Percentiles rank a stretch among this genome's conserved stretches.
These are phyloP conservation scores for Aureobasidium musti DNA, from an alignment of 2,329 filamentous ascomycete species.

Conservation along the genomic window DNA sequence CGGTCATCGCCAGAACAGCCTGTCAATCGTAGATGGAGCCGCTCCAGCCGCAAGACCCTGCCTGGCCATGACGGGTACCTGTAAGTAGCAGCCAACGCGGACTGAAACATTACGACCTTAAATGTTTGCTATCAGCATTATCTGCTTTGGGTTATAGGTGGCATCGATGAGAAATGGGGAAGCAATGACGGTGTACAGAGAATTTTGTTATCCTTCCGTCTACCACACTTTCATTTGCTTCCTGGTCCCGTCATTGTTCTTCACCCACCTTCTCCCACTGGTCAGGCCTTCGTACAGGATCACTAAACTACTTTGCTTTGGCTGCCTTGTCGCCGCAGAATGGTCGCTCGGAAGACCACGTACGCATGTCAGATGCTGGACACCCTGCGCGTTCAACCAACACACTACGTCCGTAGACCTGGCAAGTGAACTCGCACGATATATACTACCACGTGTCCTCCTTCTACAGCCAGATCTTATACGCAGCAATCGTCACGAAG, in stretches of 20 bases:
- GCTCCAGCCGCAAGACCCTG: constrained; percentile 12
- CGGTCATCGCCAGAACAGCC: neutral
- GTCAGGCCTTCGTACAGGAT: neutral
- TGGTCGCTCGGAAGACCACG: neutral
- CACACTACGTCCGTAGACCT: neutral
- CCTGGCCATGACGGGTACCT: constrained; percentile 2
- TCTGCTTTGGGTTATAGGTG: constrained; percentile 21
- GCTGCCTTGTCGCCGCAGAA: constrained; percentile 4
- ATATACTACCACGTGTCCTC: neutral
- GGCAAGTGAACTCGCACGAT: neutral
- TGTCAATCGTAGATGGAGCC: neutral
- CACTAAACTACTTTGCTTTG: constrained; percentile 6
- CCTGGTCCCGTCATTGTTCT: neutral
- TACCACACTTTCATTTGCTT: neutral
- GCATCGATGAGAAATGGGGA: neutral
- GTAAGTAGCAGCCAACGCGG: neutral
- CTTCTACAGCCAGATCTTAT: neutral
- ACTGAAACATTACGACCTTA: neutral
- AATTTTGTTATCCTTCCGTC: neutral
- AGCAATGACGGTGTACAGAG: neutral
- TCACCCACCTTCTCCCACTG: neutral
- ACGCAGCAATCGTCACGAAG: neutral
- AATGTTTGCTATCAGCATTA: constrained; percentile 17
- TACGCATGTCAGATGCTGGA: constrained; percentile 17
- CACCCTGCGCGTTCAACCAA: neutral